Conservation (phyloP, 345 rosid species). For the Pugionium dolabratum region DNA sequence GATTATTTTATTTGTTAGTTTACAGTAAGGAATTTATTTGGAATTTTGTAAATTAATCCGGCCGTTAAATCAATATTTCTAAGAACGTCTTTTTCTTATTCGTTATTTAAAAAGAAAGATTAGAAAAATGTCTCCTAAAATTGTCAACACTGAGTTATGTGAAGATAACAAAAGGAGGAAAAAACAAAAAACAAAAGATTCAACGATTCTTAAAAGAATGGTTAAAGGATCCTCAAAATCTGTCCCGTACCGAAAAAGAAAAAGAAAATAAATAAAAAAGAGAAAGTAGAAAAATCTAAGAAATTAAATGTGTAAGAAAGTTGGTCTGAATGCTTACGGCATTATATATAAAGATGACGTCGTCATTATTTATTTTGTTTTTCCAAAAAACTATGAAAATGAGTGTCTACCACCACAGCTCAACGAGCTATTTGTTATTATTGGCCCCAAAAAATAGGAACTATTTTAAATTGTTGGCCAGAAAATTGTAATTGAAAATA, state of each 20-base stretch:
- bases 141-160: constrained; percentile 40
- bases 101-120: constrained; percentile 19
- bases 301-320: constrained; percentile 32
- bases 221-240: constrained; percentile 43
- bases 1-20: constrained; percentile 1
- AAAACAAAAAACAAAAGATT: constrained; percentile 16
- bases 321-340: constrained; percentile 38
- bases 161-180: constrained; percentile 29
- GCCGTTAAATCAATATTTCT: constrained; percentile 34
- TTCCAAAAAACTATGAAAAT: neutral
- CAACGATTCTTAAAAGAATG: constrained; percentile 36
- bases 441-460: neutral
- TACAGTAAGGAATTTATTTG: neutral
- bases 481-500: neutral
- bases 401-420: constrained; percentile 22
- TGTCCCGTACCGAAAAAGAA: constrained; percentile 39
- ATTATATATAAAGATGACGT: constrained; percentile 26
- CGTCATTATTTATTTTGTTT: constrained; percentile 6
- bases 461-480: neutral
- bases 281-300: constrained; percentile 29
- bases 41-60: constrained; percentile 17
- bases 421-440: constrained; percentile 15
- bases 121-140: constrained; percentile 16
- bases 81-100: constrained; percentile 12
- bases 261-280: neutral